A percentile compares a stretch with the other conserved stretches of the same genome.
phyloP scores from a whole-genome alignment of 805 yeast genomes.

The Candida ipomoeae region DNA sequence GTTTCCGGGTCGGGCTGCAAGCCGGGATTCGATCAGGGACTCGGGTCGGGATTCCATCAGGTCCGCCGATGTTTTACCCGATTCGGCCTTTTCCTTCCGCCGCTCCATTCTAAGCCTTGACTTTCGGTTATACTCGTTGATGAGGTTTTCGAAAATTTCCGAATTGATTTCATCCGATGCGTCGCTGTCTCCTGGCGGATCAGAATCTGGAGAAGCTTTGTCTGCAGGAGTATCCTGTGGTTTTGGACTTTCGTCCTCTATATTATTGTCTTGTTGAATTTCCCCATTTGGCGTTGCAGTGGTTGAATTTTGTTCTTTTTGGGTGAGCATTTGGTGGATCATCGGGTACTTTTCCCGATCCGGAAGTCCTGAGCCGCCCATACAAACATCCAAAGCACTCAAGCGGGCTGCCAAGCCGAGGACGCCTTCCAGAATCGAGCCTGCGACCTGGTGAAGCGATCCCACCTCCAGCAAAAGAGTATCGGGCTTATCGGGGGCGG shows the following conservation, averaged over 20 bases:
- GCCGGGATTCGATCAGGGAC: too few relatives aligned
- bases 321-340: background rate
- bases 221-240: too few relatives aligned
- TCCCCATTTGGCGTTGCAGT: too few relatives aligned
- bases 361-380: slow-evolving; percentile 7
- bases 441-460: background rate
- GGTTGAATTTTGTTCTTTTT: background rate
- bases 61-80: too few relatives aligned
- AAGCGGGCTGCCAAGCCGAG: slow-evolving; percentile 6
- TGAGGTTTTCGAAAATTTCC: background rate
- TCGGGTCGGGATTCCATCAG: too few relatives aligned
- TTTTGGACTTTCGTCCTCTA: too few relatives aligned
- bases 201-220: too few relatives aligned
- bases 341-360: slow-evolving; percentile 9
- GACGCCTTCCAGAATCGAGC: background rate
- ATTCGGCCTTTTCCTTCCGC: background rate
- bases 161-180: background rate
- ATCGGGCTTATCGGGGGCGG: background rate
- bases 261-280: too few relatives aligned
- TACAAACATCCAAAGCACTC: slow-evolving; percentile 3
- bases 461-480: background rate
- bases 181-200: background rate
- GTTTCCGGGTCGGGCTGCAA: too few relatives aligned
- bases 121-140: background rate
- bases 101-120: slow-evolving; percentile 2